Evolutionary conservation across 176 grass and related monocot genomes (phyloP), one percentile per base, ranked within the genome.

Genomic region (Carex parvula): DNA sequence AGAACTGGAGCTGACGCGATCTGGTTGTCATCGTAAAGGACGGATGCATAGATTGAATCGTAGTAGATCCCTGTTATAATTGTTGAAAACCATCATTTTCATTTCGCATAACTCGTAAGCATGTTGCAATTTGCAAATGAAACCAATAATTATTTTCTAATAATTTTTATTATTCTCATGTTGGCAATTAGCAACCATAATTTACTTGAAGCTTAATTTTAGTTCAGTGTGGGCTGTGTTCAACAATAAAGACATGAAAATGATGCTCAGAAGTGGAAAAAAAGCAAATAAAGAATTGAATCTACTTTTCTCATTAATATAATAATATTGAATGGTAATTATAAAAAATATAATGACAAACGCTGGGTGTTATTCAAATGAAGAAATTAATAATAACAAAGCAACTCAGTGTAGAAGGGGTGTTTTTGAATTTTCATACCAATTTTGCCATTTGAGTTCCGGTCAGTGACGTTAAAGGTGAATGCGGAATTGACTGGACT

Each of bases 371-470:
- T 66, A 66, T 32, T 66, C 29, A 9, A 69, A 4, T 73, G 56
- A 0, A 12, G 4, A 0, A 3, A 12, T 48, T 48, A 6, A 26
- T 29, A 53, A 20, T 30, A 42, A 17, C 2, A 70, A 44, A 70
- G 17, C 67, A 70, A 70, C 7, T 70, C 2, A 42, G 16, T n/a
- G 9, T n/a, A 41, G 42, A 17, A 70, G 44, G n/a, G 71, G 44
- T 75, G 52, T 26, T 54, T 75, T 26, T 53, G 13, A 75, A 64
- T 42, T 82, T 48, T 50, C 46, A 12, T 50, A 82, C 95, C 92
- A 74, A 98, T 83, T 67, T 90, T 93, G 63, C 69, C n/a, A 89
- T 95, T 98, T 65, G 92, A 80, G 82, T 98, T 98, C 12, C 87
- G 92, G 68, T 93, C 88, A 37, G 14, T 48, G 84, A 94, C 89